Conservation (phyloP, 257 asterid genomes). For the Solanum medicagineum region DNA sequence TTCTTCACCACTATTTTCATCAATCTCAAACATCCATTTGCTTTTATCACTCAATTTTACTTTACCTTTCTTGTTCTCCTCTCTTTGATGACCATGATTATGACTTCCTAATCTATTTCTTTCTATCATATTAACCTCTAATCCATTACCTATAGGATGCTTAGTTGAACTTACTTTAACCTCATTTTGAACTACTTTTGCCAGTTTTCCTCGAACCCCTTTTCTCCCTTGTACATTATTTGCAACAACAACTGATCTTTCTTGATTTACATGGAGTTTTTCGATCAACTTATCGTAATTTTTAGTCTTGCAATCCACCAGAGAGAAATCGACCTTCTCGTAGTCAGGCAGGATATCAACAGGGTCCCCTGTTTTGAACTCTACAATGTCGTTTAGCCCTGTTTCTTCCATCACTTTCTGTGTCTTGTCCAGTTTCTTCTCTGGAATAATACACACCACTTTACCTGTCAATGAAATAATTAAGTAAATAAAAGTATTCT, state of each 20-base stretch:
- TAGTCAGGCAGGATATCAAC: conserved; percentile 21
- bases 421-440: conserved; percentile 18
- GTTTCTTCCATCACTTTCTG: conserved; percentile 31
- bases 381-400: conserved; percentile 38
- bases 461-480: background rate
- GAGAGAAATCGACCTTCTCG: conserved; percentile 45
- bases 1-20: conserved; percentile 54
- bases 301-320: conserved; percentile 33
- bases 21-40: conserved; percentile 41
- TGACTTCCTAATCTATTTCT: conserved; percentile 15
- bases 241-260: conserved; percentile 41
- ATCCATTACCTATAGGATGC: conserved; percentile 45
- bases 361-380: conserved; percentile 51
- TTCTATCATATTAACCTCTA: conserved; percentile 44
- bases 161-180: conserved; percentile 30
- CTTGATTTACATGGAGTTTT: conserved; percentile 30
- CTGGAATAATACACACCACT: conserved; percentile 42
- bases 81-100: conserved; percentile 6
- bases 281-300: conserved; percentile 19
- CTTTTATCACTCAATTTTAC: conserved; percentile 25
- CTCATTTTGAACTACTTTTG: conserved; percentile 28
- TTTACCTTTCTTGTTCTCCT: conserved; percentile 11
- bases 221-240: conserved; percentile 41
- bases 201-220: conserved; percentile 28
- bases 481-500: background rate